Evolutionary conservation across 352 stramenopile species (phyloP), one percentile per base, ranked within the genome.

Genomic region (Phytopythium chamaehyphon): DNA sequence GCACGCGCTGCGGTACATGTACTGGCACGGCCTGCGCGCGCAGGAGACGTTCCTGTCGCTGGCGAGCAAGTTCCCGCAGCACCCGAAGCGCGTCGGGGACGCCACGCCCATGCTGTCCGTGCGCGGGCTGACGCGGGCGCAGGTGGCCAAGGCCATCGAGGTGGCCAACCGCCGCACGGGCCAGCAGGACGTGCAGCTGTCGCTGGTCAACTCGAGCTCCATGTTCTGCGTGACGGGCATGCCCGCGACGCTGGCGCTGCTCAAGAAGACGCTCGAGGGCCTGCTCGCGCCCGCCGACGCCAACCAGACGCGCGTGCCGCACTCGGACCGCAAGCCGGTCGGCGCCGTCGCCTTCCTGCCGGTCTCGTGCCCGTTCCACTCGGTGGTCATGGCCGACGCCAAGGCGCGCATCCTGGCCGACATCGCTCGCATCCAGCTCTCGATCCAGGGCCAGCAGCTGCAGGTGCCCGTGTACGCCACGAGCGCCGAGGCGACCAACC

Each of bases 301-400:
- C 9, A 73, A 77, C 38, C 83, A 96, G 62, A 88, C 69, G 23
- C 79, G 86, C 14, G 68, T 88, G 21, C 83, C 84, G n/a, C 73
- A 86, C 59, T 95, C 86, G 38, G 67, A 87, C 54, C 75, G 86
- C 53, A 93, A 93, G 64, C 81, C 83, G 11, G 59, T 61, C 6
- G 83, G 80, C 0, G 66, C 58, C n/a, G 54, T 86, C 11, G 62
- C 51, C 9, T 91, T 89, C 42, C 22, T 96, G 22, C 40, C 51
- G 4, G 59, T 94, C 1, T 89, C 81, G 37, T 75, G 74, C 21
- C 74, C 84, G 1, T 96, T 96, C 71, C 86, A 96, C 59, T 90
- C 76, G 51, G 51, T 53, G 8, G 40, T 88, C 43, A 51, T 91
- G 22, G 52, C 28, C 37, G 45, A 62, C 1, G 80, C 79, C 7